Conservation (phyloP, 2,329 filamentous ascomycete species). For the Colletotrichum agaves region DNA sequence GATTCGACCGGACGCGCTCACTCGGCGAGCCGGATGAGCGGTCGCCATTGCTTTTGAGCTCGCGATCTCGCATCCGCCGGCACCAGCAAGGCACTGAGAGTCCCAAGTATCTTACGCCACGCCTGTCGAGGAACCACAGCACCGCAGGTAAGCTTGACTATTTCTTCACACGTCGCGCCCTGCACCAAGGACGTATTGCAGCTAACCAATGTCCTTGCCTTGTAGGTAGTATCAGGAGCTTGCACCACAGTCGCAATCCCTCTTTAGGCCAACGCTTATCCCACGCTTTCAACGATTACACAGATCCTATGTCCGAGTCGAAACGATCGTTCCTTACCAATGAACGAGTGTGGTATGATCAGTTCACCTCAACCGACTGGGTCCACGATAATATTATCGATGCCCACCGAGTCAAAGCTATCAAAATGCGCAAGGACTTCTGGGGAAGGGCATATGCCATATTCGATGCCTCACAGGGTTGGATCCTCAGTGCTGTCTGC, state of each 20-base stretch:
- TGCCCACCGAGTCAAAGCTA: slow-evolving; percentile 85
- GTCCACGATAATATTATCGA: slow-evolving; percentile 97
- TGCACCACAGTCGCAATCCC: slow-evolving; percentile 65
- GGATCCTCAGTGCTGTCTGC: slow-evolving; percentile 91
- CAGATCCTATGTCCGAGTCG: slow-evolving; percentile 69
- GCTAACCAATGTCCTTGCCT: slow-evolving; percentile 13
- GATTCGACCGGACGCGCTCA: slow-evolving; percentile 33
- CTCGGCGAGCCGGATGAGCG: slow-evolving; percentile 51
- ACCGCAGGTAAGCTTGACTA: slow-evolving; percentile 50
- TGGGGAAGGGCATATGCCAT: slow-evolving; percentile 80
- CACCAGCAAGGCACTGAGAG: slow-evolving; percentile 43
- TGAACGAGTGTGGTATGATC: slow-evolving; percentile 97
- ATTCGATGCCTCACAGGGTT: slow-evolving; percentile 91
- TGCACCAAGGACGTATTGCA: not conserved
- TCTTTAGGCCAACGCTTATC: slow-evolving; percentile 72
- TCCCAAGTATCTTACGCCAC: slow-evolving; percentile 36
- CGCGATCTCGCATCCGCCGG: slow-evolving; percentile 53
- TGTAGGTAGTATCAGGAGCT: slow-evolving; percentile 51
- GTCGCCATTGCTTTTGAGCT: slow-evolving; percentile 54
- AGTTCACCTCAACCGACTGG: slow-evolving; percentile 98
- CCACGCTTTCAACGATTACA: slow-evolving; percentile 68
- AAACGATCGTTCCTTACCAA: slow-evolving; percentile 76
- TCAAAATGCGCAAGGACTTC: slow-evolving; percentile 84
- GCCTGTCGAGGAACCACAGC: slow-evolving; percentile 55
- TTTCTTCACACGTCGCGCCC: not conserved